Evolutionary conservation across 371 early-diverging fungal species (phyloP), one percentile per base, ranked within the genome.

Genomic region (Fennellomyces sp.): DNA sequence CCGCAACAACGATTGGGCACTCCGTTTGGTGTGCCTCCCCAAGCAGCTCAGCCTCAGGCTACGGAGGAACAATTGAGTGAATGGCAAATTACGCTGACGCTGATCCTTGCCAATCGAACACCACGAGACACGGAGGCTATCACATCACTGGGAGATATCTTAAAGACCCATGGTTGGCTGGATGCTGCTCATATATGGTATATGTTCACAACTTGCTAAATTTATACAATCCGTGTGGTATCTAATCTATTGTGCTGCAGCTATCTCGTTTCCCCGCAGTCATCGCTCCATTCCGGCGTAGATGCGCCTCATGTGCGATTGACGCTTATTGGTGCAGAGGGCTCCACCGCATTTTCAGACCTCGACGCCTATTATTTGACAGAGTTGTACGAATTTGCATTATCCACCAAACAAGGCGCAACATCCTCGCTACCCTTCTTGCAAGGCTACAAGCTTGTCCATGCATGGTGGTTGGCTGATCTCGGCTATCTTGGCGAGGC

Each of bases 121-220:
- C 81, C 89, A 1, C 87, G 89, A 5, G 94, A 94, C 69, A 64
- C 75, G 27, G 79, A 75, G 2, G 91, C 91, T 0, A 82, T 97
- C 26, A 71, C 85, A 21, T 80, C 83, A 8, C 66, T 97, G 25
- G 97, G 96, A 8, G 94, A 97, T 66, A 72, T 83, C 51, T 69
- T 97, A 60, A 63, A 69, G 53, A 68, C 72, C 27, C 78, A 73
- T 39, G 88, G 88, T 1, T 80, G 83, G 74, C 66, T 75, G n/a
- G 73, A 78, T n/a, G 90, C 90, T 8, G 91, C 95, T 3, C 95
- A 96, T 60, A 80, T 93, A 30, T 96, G 96, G 87, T 94, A 88
- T 62, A 73, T 8, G 21, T 26, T 52, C 1, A 5, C 5, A 33
- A 17, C 8, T 2, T n/a, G 48, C 21, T 52, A 26, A 17, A 33